These are phyloP conservation scores for Tylopilus plumbeoviolaceoides DNA, from an alignment of 768 basidiomycete genomes.

Conservation along the genomic window DNA sequence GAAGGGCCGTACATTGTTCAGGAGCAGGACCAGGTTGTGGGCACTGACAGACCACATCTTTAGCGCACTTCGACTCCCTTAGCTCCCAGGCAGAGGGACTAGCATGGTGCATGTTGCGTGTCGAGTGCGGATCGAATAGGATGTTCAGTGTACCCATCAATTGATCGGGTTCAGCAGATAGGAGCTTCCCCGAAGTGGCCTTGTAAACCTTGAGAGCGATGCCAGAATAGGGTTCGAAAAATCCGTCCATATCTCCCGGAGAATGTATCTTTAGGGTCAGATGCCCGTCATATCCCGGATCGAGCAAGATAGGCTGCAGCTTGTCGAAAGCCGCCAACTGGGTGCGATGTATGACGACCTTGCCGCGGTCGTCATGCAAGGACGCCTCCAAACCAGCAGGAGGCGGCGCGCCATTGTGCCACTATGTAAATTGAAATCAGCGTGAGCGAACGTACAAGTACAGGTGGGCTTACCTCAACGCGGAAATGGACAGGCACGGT, in stretches of 20 bases:
- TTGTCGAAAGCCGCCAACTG: not conserved
- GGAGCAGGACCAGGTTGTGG: not conserved
- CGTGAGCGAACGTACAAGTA: not conserved
- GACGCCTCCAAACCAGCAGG: conserved; percentile 5
- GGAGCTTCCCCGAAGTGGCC: not conserved
- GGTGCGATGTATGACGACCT: not conserved
- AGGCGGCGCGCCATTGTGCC: not conserved
- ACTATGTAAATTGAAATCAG: not conserved
- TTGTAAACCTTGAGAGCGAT: conserved; percentile 4
- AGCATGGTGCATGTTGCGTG: conserved; percentile 9
- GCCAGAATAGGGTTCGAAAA: conserved; percentile 8
- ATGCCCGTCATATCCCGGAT: conserved; percentile 1
- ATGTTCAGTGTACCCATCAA: conserved; percentile 11
- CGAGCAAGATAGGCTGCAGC: not conserved
- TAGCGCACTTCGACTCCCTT: not conserved
- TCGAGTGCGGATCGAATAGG: conserved; percentile 9
- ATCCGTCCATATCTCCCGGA: not conserved
- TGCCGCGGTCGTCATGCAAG: conserved; percentile 4
- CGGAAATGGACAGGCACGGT: not conserved
- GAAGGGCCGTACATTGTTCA: not conserved
- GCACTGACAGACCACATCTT: not conserved
- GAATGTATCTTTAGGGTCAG: conserved; percentile 6
- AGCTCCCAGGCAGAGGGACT: conserved; percentile 4
- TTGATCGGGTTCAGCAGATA: not conserved
- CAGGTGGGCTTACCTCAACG: not conserved